These are phyloP conservation scores for Ocimum tenuiflorum DNA, from an alignment of 257 asterid species.

Conservation along the genomic window DNA sequence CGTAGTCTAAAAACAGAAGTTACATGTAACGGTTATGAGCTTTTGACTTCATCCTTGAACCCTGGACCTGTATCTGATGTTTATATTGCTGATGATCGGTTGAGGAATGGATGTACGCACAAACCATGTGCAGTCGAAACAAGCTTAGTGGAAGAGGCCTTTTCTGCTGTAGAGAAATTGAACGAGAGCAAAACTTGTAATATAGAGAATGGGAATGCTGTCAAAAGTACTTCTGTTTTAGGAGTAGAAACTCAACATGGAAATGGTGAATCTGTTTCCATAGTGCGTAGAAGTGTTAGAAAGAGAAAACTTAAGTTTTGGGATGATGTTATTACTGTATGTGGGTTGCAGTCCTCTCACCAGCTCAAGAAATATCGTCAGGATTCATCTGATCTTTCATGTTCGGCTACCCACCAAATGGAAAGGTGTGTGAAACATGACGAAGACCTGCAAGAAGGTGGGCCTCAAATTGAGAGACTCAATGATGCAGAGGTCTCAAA, in stretches of 20 bases:
- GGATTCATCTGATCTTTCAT: neutral
- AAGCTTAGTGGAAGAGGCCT: conserved; percentile 21
- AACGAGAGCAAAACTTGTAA: conserved; percentile 16
- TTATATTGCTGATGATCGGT: conserved; percentile 21
- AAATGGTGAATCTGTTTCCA: conserved; percentile 25
- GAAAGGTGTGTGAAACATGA: conserved; percentile 14
- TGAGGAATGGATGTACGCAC: conserved; percentile 24
- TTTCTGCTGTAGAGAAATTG: conserved; percentile 15
- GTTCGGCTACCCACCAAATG: conserved; percentile 13
- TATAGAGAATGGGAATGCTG: conserved; percentile 3
- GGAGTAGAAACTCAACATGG: conserved; percentile 27
- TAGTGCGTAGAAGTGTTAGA: conserved; percentile 52
- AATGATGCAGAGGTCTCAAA: conserved; percentile 4
- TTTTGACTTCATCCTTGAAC: conserved; percentile 18
- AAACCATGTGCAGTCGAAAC: conserved; percentile 22
- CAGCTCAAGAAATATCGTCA: conserved; percentile 28
- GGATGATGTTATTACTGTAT: conserved; percentile 33
- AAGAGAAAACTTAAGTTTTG: conserved; percentile 53
- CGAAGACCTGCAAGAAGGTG: conserved; percentile 18
- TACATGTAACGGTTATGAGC: conserved; percentile 16
- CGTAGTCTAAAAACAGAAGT: neutral
- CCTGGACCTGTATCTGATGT: conserved; percentile 21
- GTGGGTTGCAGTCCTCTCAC: conserved; percentile 24
- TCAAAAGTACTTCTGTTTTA: conserved; percentile 16
- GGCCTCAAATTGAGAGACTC: conserved; percentile 11